Percentiles rank a stretch among this genome's conserved stretches.
Conservation (phyloP, 2,329 filamentous ascomycete genomes). For the Pseudogymnoascus sp. region DNA sequence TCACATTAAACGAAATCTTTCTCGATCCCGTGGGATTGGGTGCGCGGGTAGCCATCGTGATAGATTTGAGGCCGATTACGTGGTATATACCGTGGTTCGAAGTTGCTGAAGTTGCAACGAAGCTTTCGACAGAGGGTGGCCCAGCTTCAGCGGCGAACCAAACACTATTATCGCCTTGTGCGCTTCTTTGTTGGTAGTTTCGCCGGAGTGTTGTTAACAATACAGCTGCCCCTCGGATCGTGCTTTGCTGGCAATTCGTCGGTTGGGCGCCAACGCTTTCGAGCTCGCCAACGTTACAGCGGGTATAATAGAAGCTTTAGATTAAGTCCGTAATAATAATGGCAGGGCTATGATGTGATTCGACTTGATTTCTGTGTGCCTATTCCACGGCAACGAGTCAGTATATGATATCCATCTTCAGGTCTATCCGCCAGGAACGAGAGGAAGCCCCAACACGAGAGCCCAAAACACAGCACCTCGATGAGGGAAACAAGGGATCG, state of each 20-base stretch:
- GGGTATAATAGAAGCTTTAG: not conserved
- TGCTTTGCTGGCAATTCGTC: conserved; percentile 5
- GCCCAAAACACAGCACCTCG: not conserved
- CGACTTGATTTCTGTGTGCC: not conserved
- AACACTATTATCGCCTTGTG: not conserved
- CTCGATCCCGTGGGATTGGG: conserved; percentile 50
- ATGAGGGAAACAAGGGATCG: not conserved
- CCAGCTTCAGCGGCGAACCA: conserved; percentile 1
- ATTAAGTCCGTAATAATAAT: not conserved
- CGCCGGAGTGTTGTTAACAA: not conserved
- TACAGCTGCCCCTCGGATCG: not conserved
- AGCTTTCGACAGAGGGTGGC: not conserved
- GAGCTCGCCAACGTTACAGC: not conserved
- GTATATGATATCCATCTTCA: not conserved
- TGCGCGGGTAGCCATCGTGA: conserved; percentile 39
- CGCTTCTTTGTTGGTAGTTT: not conserved
- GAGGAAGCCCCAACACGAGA: not conserved
- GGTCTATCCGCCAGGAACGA: not conserved
- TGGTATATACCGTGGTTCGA: not conserved
- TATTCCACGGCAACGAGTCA: not conserved
- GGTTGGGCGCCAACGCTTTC: not conserved
- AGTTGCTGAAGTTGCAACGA: not conserved
- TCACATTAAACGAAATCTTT: conserved; percentile 99
- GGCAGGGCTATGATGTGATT: not conserved
- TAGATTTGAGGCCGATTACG: not conserved